Evolutionary conservation across 2,329 filamentous ascomycete genomes (phyloP), one percentile per base, ranked within the genome.

Genomic region (Beauveria rudraprayagi): DNA sequence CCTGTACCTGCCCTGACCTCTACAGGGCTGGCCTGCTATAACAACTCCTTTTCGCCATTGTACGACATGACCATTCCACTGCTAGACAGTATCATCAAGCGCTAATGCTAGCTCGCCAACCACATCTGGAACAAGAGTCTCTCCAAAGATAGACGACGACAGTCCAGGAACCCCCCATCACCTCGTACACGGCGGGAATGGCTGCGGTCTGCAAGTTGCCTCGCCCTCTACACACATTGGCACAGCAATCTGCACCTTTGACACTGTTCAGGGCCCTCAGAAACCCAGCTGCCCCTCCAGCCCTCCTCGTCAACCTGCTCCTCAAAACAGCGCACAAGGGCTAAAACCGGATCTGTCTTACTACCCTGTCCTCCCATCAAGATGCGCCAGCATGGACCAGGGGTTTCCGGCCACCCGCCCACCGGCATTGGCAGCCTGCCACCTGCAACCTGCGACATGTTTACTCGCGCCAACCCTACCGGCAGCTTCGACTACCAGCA

Each of bases 301-400:
- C 34, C 34, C 47, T 30, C 26, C 17, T 50, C 34, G 34, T 37
- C 34, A 37, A 14, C 11, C 10, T 26, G 26, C 19, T 28, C 14
- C 28, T 11, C 14, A 22, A n/a, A 10, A 17, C 37, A 44, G 34
- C 24, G 37, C 48, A 19, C 8, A n/a, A 59, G 22, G 40, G 57
- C 57, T 46, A 51, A 61, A 56, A 40, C 44, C n/a, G 41, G 30
- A 52, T 46, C 46, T 52, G 52, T 56, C 52, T 57, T 14, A 47
- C 47, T 51, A 37, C 40, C 40, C 54, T 61, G 53, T 16, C 53
- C 46, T 56, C 40, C 30, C 60, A 61, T 61, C 54, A 61, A 57
- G 52, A 57, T 57, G 47, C 47, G 60, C 54, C 60, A 57, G 28
- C 53, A 53, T 52, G 47, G 54, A 41, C 60, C 54, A 57, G 54